Conservation (phyloP, 2,329 filamentous ascomycete genomes). For the Cercospora sojina region DNA sequence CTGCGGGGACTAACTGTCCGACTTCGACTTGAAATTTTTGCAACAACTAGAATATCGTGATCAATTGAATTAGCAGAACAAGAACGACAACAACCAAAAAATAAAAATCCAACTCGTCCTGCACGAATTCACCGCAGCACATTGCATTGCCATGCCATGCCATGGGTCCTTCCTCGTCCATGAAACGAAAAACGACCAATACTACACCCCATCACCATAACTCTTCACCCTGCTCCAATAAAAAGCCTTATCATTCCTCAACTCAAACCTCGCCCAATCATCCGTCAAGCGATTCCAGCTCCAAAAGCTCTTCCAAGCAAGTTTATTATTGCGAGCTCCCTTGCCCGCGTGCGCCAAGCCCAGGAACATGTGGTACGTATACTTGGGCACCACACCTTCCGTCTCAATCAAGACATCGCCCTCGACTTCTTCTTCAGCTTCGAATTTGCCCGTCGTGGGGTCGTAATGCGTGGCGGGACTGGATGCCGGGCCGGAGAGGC, state of each 20-base stretch:
- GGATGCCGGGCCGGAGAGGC: slow-evolving; percentile 54
- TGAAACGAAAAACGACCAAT: no score
- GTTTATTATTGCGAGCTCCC: slow-evolving; percentile 74
- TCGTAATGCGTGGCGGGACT: slow-evolving; percentile 20
- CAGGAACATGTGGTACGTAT: slow-evolving; percentile 81
- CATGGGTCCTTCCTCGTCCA: no score
- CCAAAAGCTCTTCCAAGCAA: slow-evolving; percentile 86
- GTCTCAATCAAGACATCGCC: slow-evolving; percentile 81
- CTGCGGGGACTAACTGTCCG: no score
- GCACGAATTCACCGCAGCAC: no score
- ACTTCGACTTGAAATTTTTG: no score
- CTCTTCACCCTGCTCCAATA: slow-evolving; percentile 63
- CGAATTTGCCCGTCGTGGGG: slow-evolving; percentile 30
- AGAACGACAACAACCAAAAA: no score
- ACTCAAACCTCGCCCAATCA: slow-evolving; percentile 79
- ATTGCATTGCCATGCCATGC: no score
- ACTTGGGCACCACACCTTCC: slow-evolving; percentile 74
- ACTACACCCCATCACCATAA: slow-evolving; percentile 38
- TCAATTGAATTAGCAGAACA: no score
- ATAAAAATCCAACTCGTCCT: no score
- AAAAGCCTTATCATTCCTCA: slow-evolving; percentile 62
- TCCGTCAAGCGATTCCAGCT: slow-evolving; percentile 87
- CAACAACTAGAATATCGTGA: no score
- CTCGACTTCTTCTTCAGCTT: slow-evolving; percentile 54
- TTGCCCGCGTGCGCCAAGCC: slow-evolving; percentile 62